Base-by-base conservation (phyloP, 2,329 filamentous ascomycete genomes). In the Dothideomycetes sp. region DNA sequence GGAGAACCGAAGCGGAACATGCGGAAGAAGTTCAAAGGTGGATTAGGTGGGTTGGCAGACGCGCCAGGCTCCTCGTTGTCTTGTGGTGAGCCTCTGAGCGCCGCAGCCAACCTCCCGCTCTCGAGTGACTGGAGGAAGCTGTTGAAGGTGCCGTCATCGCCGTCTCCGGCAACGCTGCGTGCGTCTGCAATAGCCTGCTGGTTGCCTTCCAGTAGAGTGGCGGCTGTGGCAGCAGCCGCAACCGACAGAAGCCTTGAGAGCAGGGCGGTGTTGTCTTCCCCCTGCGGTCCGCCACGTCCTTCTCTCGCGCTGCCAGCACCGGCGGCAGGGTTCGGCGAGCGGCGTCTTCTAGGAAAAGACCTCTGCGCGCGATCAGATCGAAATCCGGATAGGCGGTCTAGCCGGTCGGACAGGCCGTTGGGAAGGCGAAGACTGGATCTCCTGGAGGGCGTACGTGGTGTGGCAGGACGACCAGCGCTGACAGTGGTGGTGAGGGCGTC, bases 1-100 rank as follows among this genome's bases (percentile, higher is more conserved):
- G 69, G 65, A 39, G 76, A 72, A 35, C 74, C 73, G 56, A 82
- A 81, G 34, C 78, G 66, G 55, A 82, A 82, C 58, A 81, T 79
- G 41, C 78, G 66, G 57, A 81, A 72, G 55, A 81, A 81, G 53
- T 81, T 81, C 43, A 81, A 63, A 3, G 77, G 74, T 9, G 71
- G 66, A 7, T 39, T 37, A 15, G 7, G 31, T 8, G 19, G 42
- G 38, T 19, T 38, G 16, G 34, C 29, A 29, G 40, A 34, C 22
- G 64, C 63, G 29, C 64, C 63, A 18, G 65, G 47, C 24, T 54
- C 49, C 44, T 61, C 61, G 19, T 45, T 43, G n/a, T 56, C 58
- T 22, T 58, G 62, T 31, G 57, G 57, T 36, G 60, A 60, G 47
- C 68, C 65, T 30, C 72, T 55, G 47, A 77, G 65, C 1, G 72